A percentile compares a stretch with the other conserved stretches of the same genome.
These are phyloP conservation scores for Colletotrichum lindemuthianum DNA, from an alignment of 2,329 filamentous ascomycete genomes.

Conservation along the genomic window DNA sequence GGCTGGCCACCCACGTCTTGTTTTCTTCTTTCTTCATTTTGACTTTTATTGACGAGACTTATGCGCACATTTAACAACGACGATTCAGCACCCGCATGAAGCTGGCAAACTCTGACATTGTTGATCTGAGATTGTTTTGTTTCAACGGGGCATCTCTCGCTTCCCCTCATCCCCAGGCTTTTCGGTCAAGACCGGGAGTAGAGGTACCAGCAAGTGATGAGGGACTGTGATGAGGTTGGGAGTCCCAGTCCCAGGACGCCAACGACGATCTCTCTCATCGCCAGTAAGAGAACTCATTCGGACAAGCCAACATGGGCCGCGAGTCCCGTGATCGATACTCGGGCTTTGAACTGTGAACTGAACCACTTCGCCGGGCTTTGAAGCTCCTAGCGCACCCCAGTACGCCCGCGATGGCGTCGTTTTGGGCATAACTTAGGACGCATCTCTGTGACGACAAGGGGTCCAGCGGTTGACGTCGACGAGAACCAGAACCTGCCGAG, in stretches of 20 bases:
- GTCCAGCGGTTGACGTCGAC: slow-evolving; percentile 2
- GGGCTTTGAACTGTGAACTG: slow-evolving; percentile 27
- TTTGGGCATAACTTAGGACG: neutral
- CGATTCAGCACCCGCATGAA: slow-evolving; percentile 28
- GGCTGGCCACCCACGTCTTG: slow-evolving; percentile 23
- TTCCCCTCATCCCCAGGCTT: no score
- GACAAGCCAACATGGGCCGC: neutral
- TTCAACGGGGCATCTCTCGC: slow-evolving; percentile 18
- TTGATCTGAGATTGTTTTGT: slow-evolving; percentile 10
- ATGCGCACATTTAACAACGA: slow-evolving; percentile 1
- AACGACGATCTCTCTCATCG: no score
- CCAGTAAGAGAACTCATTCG: slow-evolving; percentile 2
- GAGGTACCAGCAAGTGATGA: no score
- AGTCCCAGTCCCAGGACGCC: no score
- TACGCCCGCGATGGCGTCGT: slow-evolving; percentile 18
- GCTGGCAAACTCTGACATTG: slow-evolving; percentile 1
- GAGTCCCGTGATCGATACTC: slow-evolving; percentile 13
- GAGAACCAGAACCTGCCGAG: neutral
- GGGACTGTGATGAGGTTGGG: no score
- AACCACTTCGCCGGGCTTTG: slow-evolving; percentile 25
- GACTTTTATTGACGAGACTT: slow-evolving; percentile 19
- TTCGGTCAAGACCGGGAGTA: no score
- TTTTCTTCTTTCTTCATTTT: neutral
- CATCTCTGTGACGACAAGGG: slow-evolving; percentile 23
- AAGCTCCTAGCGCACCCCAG: slow-evolving; percentile 28